phyloP scores from a whole-genome alignment of 2,329 filamentous ascomycete species.

The Aureobasidium lini region DNA sequence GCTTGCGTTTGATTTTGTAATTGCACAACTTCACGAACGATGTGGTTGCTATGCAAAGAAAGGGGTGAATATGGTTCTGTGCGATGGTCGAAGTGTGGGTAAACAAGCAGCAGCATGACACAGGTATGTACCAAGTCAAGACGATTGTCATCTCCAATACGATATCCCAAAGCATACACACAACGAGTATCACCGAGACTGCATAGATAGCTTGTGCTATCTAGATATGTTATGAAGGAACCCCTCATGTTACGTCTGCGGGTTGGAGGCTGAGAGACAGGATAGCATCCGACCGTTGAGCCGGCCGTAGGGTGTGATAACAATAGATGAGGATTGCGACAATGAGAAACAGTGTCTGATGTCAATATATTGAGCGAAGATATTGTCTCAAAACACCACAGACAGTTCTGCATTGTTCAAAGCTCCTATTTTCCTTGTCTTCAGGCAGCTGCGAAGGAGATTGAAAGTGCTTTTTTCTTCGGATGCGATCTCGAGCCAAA shows the following conservation, averaged over 20 bases:
- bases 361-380: background rate
- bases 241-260: background rate
- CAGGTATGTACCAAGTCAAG: background rate
- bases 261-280: slow-evolving; percentile 4
- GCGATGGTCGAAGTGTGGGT: no score
- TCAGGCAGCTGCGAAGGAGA: slow-evolving; percentile 8
- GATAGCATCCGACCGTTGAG: slow-evolving; percentile 6
- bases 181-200: background rate
- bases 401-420: background rate
- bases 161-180: no score
- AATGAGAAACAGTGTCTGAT: slow-evolving; percentile 3
- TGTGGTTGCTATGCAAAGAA: no score
- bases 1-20: no score
- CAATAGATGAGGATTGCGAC: background rate
- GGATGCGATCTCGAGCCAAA: background rate
- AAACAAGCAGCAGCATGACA: no score
- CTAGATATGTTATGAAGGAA: background rate
- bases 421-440: background rate
- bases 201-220: background rate
- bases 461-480: background rate
- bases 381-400: background rate
- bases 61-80: no score
- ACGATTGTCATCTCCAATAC: background rate
- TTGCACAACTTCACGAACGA: no score
- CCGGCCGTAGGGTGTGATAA: slow-evolving; percentile 1